Evolutionary conservation across 2,329 filamentous ascomycete species (phyloP).

Genomic region (Amesomyces nigricolor): DNA sequence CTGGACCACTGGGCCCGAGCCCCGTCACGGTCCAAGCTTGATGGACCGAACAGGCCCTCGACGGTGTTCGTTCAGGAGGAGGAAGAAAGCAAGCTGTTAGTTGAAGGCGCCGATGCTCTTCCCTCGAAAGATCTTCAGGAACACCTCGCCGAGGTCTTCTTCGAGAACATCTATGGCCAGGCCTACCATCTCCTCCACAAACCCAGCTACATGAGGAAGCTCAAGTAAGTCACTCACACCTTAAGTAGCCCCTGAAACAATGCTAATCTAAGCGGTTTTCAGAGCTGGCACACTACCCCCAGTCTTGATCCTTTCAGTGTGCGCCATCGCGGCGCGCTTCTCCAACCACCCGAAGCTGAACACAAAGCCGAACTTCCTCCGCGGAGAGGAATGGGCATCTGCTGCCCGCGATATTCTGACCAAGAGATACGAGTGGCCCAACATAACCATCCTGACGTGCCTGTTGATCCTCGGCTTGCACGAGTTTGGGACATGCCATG

Average conservation of each 20-base stretch:
- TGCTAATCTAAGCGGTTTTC: conserved; percentile 26
- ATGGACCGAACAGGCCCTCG: conserved; percentile 45
- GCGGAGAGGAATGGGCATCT: conserved; percentile 86
- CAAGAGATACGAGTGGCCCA: conserved; percentile 86
- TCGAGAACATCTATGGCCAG: conserved; percentile 92
- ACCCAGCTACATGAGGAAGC: conserved; percentile 89
- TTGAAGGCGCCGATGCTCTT: conserved; percentile 75
- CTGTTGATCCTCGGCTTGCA: conserved; percentile 84
- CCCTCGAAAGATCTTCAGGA: conserved; percentile 85
- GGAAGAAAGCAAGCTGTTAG: conserved; percentile 71
- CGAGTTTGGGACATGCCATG: conserved; percentile 95
- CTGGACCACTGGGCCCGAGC: conserved; percentile 73
- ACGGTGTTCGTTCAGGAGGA: conserved; percentile 55
- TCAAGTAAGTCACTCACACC: conserved; percentile 49
- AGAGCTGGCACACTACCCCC: conserved; percentile 77
- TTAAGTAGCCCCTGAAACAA: not conserved
- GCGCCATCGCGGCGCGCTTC: conserved; percentile 91
- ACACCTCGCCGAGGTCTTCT: conserved; percentile 89
- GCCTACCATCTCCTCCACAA: conserved; percentile 93
- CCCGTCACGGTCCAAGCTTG: conserved; percentile 45
- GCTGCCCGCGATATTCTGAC: conserved; percentile 82
- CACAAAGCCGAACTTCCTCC: conserved; percentile 72
- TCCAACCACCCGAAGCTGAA: conserved; percentile 79
- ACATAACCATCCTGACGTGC: conserved; percentile 91
- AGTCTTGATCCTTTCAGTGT: conserved; percentile 87